phyloP scores from a whole-genome alignment of 352 stramenopile genomes.

The Phytophthora boehmeriae region DNA sequence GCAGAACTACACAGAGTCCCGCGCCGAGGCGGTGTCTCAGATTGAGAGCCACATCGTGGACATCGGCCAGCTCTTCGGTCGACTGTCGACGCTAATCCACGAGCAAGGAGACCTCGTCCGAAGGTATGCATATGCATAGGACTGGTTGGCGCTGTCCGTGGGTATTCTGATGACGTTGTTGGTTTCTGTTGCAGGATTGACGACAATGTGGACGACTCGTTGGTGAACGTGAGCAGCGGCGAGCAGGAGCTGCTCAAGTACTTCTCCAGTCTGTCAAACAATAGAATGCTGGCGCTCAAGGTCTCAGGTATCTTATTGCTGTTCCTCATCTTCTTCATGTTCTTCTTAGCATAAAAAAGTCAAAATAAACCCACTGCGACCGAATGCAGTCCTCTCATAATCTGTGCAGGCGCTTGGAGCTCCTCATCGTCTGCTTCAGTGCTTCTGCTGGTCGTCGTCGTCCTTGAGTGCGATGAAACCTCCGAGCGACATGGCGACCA shows the following conservation, averaged over 20 bases:
- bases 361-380: slow-evolving; percentile 30
- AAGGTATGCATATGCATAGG: slow-evolving; percentile 43
- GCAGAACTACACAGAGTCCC: slow-evolving; percentile 78
- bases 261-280: slow-evolving; percentile 86
- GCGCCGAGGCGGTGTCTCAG: slow-evolving; percentile 78
- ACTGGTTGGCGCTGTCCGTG: background rate
- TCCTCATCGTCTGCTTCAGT: background rate
- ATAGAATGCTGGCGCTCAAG: slow-evolving; percentile 87
- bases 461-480: slow-evolving; percentile 70
- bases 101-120: slow-evolving; percentile 83
- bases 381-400: slow-evolving; percentile 4
- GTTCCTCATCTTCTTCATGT: slow-evolving; percentile 91
- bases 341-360: slow-evolving; percentile 79
- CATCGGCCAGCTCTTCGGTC: slow-evolving; percentile 83
- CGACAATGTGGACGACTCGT: slow-evolving; percentile 83
- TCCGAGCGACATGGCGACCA: slow-evolving; percentile 69
- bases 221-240: slow-evolving; percentile 74
- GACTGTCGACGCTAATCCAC: slow-evolving; percentile 80
- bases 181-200: slow-evolving; percentile 67
- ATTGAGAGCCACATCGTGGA: slow-evolving; percentile 90
- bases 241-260: slow-evolving; percentile 89
- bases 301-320: slow-evolving; percentile 87
- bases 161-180: slow-evolving; percentile 22
- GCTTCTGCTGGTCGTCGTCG: slow-evolving; percentile 32
- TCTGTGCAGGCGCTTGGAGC: background rate